Percentiles rank a stretch among this genome's conserved stretches.
Conservation (phyloP, 1,284 basidiomycete species). For the Malassezia vespertilionis region DNA sequence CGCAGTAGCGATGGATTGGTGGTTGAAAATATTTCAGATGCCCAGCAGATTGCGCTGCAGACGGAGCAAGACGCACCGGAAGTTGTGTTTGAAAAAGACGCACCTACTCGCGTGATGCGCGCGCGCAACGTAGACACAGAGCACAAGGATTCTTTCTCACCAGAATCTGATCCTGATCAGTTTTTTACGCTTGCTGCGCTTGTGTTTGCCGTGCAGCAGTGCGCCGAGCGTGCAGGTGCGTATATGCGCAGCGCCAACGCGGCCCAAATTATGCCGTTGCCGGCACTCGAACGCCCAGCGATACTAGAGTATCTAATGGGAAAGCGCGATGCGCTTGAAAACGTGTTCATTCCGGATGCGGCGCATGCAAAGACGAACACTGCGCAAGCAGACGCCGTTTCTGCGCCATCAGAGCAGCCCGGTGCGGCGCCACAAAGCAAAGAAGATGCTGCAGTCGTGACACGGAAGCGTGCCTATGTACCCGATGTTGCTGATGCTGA, state of each 20-base stretch:
- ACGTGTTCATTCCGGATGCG: conserved; percentile 16
- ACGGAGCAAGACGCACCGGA: conserved; percentile 5
- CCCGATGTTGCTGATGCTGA: conserved; percentile 35
- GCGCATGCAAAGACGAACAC: background rate
- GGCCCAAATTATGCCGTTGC: conserved; percentile 29
- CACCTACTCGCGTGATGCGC: conserved; percentile 21
- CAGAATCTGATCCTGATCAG: conserved; percentile 20
- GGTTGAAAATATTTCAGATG: background rate
- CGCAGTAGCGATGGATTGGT: background rate
- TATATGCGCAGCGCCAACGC: conserved; percentile 37
- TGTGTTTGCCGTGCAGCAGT: conserved; percentile 33
- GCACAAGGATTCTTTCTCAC: conserved; percentile 12
- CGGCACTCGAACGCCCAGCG: conserved; percentile 30
- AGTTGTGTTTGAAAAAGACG: conserved; percentile 3
- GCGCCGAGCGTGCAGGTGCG: conserved; percentile 31
- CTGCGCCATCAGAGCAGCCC: background rate
- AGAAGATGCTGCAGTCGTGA: too few relatives aligned
- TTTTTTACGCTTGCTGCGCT: conserved; percentile 36
- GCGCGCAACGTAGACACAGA: conserved; percentile 14
- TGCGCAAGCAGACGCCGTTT: background rate
- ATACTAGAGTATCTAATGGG: conserved; percentile 39
- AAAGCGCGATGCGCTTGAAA: conserved; percentile 30
- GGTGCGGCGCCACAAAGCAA: too few relatives aligned
- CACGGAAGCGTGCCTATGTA: conserved; percentile 34
- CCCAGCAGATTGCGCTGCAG: background rate